A percentile compares a stretch with the other conserved stretches of the same genome.
phyloP scores from a whole-genome alignment of 495 filamentous ascomycete genomes.

The Tuber microsphaerosporum region DNA sequence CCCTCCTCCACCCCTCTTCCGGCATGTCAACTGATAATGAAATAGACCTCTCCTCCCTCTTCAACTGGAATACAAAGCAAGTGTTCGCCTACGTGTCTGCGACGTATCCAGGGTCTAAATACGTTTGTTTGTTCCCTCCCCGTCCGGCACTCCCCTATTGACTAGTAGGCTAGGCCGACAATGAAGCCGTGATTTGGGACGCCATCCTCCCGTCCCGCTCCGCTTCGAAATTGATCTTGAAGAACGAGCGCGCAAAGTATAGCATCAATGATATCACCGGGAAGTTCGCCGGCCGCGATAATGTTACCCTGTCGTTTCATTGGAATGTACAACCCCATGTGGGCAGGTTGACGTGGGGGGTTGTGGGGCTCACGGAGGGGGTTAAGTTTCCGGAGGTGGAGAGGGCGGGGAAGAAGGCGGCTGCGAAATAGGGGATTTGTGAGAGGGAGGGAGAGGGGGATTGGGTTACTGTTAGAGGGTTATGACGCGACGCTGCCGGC shows the following conservation, averaged over 20 bases:
- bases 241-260: conserved; percentile 84
- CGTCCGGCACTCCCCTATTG: not conserved
- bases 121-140: conserved; percentile 32
- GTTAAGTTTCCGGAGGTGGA: conserved; percentile 24
- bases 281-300: conserved; percentile 57
- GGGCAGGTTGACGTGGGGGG: conserved; percentile 71
- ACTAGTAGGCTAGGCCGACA: conserved; percentile 41
- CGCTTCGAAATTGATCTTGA: conserved; percentile 65
- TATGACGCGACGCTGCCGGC: not conserved
- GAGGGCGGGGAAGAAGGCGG: conserved; percentile 3
- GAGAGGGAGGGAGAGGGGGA: not conserved
- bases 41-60: conserved; percentile 73
- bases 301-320: conserved; percentile 71
- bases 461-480: not conserved
- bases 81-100: conserved; percentile 64
- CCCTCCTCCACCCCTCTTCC: too few species aligned
- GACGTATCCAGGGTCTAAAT: conserved; percentile 37
- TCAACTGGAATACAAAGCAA: conserved; percentile 99
- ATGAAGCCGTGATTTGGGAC: conserved; percentile 91
- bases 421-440: not conserved
- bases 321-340: conserved; percentile 99
- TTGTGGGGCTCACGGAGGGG: conserved; percentile 24
- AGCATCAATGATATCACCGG: conserved; percentile 84
- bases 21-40: conserved; percentile 1
- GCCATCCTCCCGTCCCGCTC: conserved; percentile 64